A percentile compares a stretch with the other conserved stretches of the same genome.
phyloP scores from a whole-genome alignment of 106 monocot genomes.

The Gastrodia elata region DNA sequence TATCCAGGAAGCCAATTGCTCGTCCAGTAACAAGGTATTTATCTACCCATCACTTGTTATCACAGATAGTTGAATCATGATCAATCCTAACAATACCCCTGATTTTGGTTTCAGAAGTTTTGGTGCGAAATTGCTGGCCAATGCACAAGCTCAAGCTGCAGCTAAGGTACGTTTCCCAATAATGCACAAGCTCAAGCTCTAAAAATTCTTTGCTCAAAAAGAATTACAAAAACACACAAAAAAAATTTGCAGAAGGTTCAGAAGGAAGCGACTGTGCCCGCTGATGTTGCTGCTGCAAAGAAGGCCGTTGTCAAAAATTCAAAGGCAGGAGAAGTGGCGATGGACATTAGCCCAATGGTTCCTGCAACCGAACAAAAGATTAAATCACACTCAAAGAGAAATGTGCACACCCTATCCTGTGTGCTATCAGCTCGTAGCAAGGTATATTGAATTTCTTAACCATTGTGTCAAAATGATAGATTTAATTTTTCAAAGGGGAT shows the following conservation, averaged over 20 bases:
- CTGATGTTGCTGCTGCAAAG: constrained; percentile 5
- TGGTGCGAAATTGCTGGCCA: constrained; percentile 38
- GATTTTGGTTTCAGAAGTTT: constrained; percentile 31
- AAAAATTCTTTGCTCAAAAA: neutral
- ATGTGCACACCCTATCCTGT: constrained; percentile 25
- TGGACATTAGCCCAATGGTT: constrained; percentile 7
- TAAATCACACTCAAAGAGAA: constrained; percentile 12
- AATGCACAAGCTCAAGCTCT: neutral
- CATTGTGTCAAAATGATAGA: neutral
- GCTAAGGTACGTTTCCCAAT: neutral
- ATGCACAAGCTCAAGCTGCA: constrained; percentile 26
- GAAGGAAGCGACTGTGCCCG: constrained; percentile 11
- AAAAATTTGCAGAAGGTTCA: neutral
- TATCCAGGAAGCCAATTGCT: constrained; percentile 3
- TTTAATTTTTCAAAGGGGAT: neutral
- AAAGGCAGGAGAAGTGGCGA: constrained; percentile 10
- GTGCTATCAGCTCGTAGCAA: constrained; percentile 45
- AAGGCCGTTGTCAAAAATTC: constrained; percentile 11
- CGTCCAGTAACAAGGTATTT: constrained; percentile 17
- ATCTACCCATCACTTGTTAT: neutral
- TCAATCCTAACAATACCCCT: no score
- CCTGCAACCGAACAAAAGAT: constrained; percentile 17
- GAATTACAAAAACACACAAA: neutral
- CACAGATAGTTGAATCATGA: no score
- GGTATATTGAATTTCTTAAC: constrained; percentile 20